phyloP scores from a whole-genome alignment of 805 yeast genomes.

The Martiniozyma abietophila region DNA sequence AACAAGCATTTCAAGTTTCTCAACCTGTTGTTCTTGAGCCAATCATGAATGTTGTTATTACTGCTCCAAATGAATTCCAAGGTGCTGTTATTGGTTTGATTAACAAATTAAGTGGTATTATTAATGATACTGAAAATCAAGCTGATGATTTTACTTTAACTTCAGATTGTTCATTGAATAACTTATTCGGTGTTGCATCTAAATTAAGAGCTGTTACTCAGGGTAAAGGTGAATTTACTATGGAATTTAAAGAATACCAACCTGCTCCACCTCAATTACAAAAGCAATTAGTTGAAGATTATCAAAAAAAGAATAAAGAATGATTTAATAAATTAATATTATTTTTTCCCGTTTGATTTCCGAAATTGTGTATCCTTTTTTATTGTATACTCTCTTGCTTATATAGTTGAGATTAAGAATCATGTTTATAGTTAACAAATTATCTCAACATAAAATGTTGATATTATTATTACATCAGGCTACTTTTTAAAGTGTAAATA shows the following conservation, averaged over 20 bases:
- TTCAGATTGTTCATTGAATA: constrained; percentile 94
- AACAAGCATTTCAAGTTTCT: constrained; percentile 76
- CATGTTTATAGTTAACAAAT: no score
- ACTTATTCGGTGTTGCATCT: constrained; percentile 95
- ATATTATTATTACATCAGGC: no score
- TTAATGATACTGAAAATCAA: constrained; percentile 88
- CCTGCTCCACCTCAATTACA: constrained; percentile 89
- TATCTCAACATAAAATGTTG: no score
- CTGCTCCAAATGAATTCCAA: constrained; percentile 96
- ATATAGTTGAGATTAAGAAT: no score
- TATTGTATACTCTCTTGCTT: no score
- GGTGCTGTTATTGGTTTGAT: constrained; percentile 84
- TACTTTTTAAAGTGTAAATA: no score
- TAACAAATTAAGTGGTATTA: constrained; percentile 87
- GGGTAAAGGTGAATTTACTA: constrained; percentile 96
- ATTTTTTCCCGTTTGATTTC: no score
- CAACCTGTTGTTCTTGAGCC: constrained; percentile 92
- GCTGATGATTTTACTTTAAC: constrained; percentile 88
- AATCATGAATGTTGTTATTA: constrained; percentile 85
- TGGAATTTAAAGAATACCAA: constrained; percentile 88
- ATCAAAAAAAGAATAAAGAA: constrained; percentile 45
- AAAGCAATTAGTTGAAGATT: constrained; percentile 79
- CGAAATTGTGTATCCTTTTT: no score
- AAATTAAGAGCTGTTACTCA: constrained; percentile 93
- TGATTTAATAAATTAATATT: constrained; percentile 5